Percentiles rank a stretch among this genome's conserved stretches.
These are phyloP conservation scores for Alternaria ethzedia DNA, from an alignment of 2,329 filamentous ascomycete genomes.

Conservation along the genomic window DNA sequence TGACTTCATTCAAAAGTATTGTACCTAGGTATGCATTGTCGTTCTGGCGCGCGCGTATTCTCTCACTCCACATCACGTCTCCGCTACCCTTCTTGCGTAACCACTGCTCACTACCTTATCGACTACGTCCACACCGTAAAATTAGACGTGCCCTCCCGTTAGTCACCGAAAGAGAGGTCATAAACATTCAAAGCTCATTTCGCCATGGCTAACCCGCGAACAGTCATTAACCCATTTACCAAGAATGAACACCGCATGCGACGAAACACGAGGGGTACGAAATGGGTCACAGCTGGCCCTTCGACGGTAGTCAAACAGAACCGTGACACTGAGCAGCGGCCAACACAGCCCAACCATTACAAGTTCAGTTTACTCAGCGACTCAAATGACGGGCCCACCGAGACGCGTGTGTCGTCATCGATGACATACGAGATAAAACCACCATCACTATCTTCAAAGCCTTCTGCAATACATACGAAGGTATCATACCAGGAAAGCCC, in stretches of 20 bases:
- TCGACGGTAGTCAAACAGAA: background rate
- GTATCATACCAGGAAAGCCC: background rate
- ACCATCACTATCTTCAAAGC: background rate
- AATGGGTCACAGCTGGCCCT: slow-evolving; percentile 1
- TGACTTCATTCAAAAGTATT: background rate
- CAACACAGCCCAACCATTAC: background rate
- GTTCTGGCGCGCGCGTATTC: too few relatives aligned
- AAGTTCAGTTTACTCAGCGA: background rate
- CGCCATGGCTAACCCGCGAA: slow-evolving; percentile 1
- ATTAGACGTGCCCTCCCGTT: background rate
- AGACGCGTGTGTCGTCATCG: background rate
- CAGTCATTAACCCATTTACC: slow-evolving; percentile 10
- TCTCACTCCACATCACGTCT: background rate
- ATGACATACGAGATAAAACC: background rate
- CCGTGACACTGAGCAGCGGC: background rate
- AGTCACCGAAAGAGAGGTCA: background rate
- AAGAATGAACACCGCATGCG: slow-evolving; percentile 8
- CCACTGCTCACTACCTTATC: background rate
- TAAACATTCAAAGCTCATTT: background rate
- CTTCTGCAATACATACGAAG: background rate
- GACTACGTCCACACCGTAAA: background rate
- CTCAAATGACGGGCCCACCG: background rate
- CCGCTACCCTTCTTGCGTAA: background rate
- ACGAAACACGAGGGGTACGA: slow-evolving; percentile 6
- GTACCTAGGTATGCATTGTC: background rate